Conservation (phyloP, 257 asterid genomes). For the Solanum commersonii region DNA sequence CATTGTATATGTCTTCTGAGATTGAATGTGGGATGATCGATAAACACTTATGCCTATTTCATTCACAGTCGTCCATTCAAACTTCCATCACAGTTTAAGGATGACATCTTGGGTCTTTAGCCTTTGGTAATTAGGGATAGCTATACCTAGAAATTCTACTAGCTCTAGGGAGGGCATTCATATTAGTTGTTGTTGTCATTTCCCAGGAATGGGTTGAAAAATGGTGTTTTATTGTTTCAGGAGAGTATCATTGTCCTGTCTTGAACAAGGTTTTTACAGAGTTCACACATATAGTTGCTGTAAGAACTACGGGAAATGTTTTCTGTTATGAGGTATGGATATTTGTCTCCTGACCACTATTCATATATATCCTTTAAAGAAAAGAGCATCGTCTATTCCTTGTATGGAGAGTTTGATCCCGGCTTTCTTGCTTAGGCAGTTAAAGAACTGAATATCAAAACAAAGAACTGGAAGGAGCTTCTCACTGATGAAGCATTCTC, state of each 20-base stretch:
- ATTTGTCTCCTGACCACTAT: neutral
- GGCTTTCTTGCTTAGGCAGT: conserved; percentile 46
- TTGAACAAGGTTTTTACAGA: conserved; percentile 88
- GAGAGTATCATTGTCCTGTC: conserved; percentile 90
- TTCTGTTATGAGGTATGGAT: conserved; percentile 75
- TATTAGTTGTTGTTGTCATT: neutral
- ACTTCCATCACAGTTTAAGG: neutral
- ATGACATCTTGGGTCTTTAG: neutral
- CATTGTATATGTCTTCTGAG: neutral
- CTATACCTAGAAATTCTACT: neutral
- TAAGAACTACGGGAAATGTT: conserved; percentile 90
- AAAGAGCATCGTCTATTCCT: neutral
- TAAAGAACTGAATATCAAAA: conserved; percentile 83
- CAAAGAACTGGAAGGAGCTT: conserved; percentile 98
- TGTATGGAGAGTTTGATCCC: neutral
- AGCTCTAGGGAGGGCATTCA: neutral
- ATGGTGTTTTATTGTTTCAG: conserved; percentile 24
- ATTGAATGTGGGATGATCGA: neutral
- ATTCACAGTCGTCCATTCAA: neutral
- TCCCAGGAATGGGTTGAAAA: neutral
- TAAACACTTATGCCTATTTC: neutral
- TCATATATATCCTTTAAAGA: neutral
- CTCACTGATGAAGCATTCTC: conserved; percentile 92
- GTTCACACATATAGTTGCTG: conserved; percentile 86
- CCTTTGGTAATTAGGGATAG: neutral